Evolutionary conservation across 1,284 basidiomycete species (phyloP).

Genomic region (Trichosporon ovoides): DNA sequence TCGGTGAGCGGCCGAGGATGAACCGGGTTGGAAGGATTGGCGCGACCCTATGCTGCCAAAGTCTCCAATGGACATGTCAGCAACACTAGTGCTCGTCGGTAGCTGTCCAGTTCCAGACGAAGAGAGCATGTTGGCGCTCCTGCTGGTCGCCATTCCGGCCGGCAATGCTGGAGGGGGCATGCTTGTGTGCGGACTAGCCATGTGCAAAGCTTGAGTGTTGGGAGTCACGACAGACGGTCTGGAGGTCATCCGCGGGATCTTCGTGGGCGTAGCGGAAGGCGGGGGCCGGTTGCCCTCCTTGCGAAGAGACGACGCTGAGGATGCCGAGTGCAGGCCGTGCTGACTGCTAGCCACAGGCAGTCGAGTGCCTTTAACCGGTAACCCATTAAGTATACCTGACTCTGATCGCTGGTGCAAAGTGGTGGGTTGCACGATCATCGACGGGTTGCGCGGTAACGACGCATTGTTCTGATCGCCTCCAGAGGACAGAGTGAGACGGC

Average conservation of each 20-base stretch:
- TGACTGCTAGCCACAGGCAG: conserved; percentile 82
- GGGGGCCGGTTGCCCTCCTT: conserved; percentile 24
- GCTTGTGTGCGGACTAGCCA: conserved; percentile 13
- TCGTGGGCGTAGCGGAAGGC: conserved; percentile 61
- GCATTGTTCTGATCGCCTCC: conserved; percentile 53
- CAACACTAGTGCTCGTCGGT: conserved; percentile 6
- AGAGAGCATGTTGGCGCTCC: conserved; percentile 13
- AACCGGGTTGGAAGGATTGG: conserved; percentile 17
- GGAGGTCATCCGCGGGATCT: conserved; percentile 86
- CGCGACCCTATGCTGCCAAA: conserved; percentile 11
- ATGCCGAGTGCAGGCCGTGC: conserved; percentile 59
- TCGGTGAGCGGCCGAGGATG: conserved; percentile 34
- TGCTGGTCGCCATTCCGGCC: conserved; percentile 13
- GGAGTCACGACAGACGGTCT: conserved; percentile 32
- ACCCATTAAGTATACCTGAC: conserved; percentile 5
- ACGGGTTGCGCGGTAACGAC: conserved; percentile 29
- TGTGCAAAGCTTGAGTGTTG: conserved; percentile 11
- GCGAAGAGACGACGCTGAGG: conserved; percentile 28
- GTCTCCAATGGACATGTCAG: conserved; percentile 12
- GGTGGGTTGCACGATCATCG: conserved; percentile 19
- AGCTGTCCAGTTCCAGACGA: conserved; percentile 2
- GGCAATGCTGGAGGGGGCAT: conserved; percentile 33
- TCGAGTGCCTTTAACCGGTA: conserved; percentile 44
- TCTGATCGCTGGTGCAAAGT: not conserved
- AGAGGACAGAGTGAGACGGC: conserved; percentile 67